Percentiles rank a stretch among this genome's conserved stretches.
phyloP scores from a whole-genome alignment of 768 basidiomycete genomes.

The Serendipita sp. region DNA sequence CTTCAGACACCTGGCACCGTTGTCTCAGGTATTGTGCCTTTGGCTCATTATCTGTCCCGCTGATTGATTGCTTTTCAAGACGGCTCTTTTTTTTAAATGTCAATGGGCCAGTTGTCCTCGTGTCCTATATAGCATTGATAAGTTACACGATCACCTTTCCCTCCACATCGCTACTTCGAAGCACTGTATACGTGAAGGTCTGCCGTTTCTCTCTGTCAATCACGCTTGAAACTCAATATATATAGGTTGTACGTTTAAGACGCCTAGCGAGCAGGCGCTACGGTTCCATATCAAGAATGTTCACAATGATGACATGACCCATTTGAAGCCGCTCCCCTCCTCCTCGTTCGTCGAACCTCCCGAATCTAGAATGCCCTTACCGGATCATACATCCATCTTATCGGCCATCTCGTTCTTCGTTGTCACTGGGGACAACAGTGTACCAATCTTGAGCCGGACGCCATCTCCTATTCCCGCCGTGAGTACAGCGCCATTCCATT shows the following conservation, averaged over 20 bases:
- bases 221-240: background rate
- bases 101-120: slow-evolving; percentile 42
- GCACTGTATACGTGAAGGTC: slow-evolving; percentile 38
- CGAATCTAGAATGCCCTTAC: background rate
- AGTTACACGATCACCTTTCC: slow-evolving; percentile 33
- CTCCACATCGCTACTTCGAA: slow-evolving; percentile 32
- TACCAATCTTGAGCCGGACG: background rate
- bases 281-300: background rate
- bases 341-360: background rate
- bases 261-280: background rate
- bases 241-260: background rate
- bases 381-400: background rate
- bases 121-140: slow-evolving; percentile 21
- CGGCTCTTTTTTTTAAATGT: slow-evolving; percentile 19
- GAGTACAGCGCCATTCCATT: background rate
- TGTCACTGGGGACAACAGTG: background rate
- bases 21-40: slow-evolving; percentile 19
- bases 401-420: background rate
- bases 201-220: slow-evolving; percentile 7
- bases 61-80: too few species aligned
- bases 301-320: background rate
- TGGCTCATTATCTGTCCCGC: slow-evolving; percentile 6
- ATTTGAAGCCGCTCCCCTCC: background rate
- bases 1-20: slow-evolving; percentile 13
- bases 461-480: background rate